These are phyloP conservation scores for Dryas alaskensis DNA, from an alignment of 306 rosid genomes.

Conservation along the genomic window DNA sequence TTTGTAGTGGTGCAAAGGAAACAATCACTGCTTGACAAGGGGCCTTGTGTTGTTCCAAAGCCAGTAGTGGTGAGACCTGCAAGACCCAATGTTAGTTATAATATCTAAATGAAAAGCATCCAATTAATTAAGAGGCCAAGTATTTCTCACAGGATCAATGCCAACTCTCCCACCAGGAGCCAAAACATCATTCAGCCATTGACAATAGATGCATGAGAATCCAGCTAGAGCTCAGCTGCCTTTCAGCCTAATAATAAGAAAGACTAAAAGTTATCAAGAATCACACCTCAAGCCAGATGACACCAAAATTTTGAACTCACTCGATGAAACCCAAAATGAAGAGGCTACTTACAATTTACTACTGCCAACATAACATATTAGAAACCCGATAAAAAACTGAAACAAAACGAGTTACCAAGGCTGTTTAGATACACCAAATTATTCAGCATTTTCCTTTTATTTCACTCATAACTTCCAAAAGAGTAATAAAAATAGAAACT, in stretches of 20 bases:
- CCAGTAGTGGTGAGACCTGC: slow-evolving; percentile 92
- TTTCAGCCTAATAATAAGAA: slow-evolving; percentile 66
- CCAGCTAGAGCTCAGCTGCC: slow-evolving; percentile 82
- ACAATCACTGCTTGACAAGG: slow-evolving; percentile 30
- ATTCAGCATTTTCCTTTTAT: background rate
- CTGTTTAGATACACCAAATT: background rate
- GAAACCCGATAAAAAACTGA: background rate
- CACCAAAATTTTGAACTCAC: slow-evolving; percentile 56
- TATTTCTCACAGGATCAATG: slow-evolving; percentile 90
- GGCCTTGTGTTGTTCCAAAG: slow-evolving; percentile 85
- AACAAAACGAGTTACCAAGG: background rate
- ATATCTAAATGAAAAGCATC: background rate
- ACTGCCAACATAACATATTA: background rate
- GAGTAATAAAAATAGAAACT: background rate
- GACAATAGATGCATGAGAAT: slow-evolving; percentile 73
- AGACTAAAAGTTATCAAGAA: background rate
- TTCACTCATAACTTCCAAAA: background rate
- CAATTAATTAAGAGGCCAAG: slow-evolving; percentile 18
- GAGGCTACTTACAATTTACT: background rate
- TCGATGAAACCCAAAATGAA: slow-evolving; percentile 37
- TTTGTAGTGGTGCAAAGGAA: background rate
- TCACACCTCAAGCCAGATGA: slow-evolving; percentile 1
- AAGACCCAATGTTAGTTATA: slow-evolving; percentile 23
- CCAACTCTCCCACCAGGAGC: slow-evolving; percentile 89
- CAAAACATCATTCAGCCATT: slow-evolving; percentile 88